These are phyloP conservation scores for Rossbeevera mucosa DNA, from an alignment of 768 basidiomycete species.

Conservation along the genomic window DNA sequence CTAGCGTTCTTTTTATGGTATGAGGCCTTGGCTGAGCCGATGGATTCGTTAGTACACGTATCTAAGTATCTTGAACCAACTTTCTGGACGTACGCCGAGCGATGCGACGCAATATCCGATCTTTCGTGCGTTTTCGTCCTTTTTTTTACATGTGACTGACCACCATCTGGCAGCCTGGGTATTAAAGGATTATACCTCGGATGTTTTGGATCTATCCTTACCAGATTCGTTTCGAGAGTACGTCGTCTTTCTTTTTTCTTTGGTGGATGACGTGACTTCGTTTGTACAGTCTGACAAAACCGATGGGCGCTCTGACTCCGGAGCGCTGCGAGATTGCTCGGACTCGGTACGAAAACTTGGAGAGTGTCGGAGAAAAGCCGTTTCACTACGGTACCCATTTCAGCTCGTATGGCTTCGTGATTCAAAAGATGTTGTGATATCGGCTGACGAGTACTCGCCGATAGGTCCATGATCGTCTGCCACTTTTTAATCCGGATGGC, in stretches of 20 bases:
- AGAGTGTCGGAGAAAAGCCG: constrained; percentile 79
- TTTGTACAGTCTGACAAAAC: constrained; percentile 66
- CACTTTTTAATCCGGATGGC: constrained; percentile 87
- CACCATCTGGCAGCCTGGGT: constrained; percentile 69
- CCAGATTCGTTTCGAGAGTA: constrained; percentile 69
- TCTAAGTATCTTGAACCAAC: constrained; percentile 83
- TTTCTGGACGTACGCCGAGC: constrained; percentile 88
- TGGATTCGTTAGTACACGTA: constrained; percentile 66
- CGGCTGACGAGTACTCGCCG: neutral
- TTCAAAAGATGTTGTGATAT: neutral
- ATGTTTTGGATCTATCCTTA: constrained; percentile 59
- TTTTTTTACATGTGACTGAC: neutral
- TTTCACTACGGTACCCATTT: constrained; percentile 96
- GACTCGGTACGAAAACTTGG: constrained; percentile 66
- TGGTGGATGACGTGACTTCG: neutral
- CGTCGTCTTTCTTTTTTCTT: constrained; percentile 20
- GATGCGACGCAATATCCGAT: constrained; percentile 95
- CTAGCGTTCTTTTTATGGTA: neutral
- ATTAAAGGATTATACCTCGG: constrained; percentile 75
- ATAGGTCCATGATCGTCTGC: constrained; percentile 86
- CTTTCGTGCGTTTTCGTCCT: constrained; percentile 53
- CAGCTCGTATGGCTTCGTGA: constrained; percentile 46
- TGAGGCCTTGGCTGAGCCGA: neutral
- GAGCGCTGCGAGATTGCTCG: constrained; percentile 71
- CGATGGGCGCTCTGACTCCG: constrained; percentile 86